Evolutionary conservation across 2,329 filamentous ascomycete genomes (phyloP).

Genomic region (Trichothecium roseum): DNA sequence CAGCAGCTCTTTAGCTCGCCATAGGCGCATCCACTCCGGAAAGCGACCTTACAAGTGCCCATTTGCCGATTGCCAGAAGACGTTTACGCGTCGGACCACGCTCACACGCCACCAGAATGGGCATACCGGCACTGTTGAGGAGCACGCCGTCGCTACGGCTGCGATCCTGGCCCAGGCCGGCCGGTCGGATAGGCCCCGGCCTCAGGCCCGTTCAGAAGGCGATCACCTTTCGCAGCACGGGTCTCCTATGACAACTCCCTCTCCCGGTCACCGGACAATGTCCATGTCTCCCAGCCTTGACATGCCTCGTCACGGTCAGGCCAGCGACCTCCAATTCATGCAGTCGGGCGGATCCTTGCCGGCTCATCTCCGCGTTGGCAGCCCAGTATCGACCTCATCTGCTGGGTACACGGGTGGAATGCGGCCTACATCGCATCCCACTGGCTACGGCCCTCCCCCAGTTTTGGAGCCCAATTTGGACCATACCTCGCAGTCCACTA

Average conservation of each 20-base stretch:
- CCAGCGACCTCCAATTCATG: conserved; percentile 61
- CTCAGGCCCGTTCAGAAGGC: conserved; percentile 54
- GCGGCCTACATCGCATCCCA: conserved; percentile 78
- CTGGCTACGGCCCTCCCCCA: conserved; percentile 69
- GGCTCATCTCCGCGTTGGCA: conserved; percentile 68
- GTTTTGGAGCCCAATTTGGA: conserved; percentile 80
- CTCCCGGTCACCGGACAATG: conserved; percentile 66
- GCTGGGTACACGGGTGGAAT: conserved; percentile 42
- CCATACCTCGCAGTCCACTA: conserved; percentile 53
- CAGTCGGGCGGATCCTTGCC: conserved; percentile 65
- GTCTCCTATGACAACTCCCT: conserved; percentile 71
- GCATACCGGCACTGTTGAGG: conserved; percentile 89
- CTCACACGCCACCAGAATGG: conserved; percentile 93
- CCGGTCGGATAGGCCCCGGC: conserved; percentile 26
- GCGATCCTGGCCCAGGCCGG: conserved; percentile 58
- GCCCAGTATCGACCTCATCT: conserved; percentile 58
- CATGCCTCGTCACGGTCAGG: conserved; percentile 48
- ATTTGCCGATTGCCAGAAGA: conserved; percentile 96
- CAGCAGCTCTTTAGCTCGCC: conserved; percentile 84
- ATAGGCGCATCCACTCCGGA: conserved; percentile 89
- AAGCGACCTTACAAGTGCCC: conserved; percentile 96
- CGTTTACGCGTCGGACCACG: conserved; percentile 90
- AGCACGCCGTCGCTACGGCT: conserved; percentile 80
- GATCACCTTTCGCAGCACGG: conserved; percentile 61
- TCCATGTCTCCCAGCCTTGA: conserved; percentile 75